Conservation (phyloP, 805 yeast species). For the Dipodascus albidus region DNA sequence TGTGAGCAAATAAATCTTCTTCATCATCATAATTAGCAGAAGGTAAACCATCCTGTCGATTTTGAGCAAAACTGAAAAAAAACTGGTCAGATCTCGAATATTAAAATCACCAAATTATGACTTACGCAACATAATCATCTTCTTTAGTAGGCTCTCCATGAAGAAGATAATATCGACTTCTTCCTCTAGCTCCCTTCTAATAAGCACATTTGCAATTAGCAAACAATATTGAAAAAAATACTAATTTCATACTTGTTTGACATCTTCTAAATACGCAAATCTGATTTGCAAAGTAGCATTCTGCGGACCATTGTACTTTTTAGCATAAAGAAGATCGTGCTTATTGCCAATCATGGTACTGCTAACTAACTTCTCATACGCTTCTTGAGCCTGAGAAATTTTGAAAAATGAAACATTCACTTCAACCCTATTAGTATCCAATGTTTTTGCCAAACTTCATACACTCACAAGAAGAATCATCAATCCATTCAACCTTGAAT, state of each 20-base stretch:
- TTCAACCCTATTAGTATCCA: not conserved
- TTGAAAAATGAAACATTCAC: constrained; percentile 43
- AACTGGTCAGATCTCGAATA: not conserved
- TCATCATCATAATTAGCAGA: constrained; percentile 2
- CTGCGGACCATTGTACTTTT: constrained; percentile 27
- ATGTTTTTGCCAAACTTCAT: not conserved
- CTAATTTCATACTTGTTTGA: constrained; percentile 30
- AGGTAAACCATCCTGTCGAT: constrained; percentile 4
- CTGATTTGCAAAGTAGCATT: constrained; percentile 33
- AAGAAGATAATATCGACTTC: constrained; percentile 51
- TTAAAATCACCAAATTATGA: constrained; percentile 4
- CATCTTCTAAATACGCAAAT: constrained; percentile 42
- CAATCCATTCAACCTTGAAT: constrained; percentile 47
- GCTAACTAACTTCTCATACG: constrained; percentile 24
- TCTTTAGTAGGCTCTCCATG: constrained; percentile 57
- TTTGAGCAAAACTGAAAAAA: not conserved
- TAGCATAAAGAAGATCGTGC: constrained; percentile 19
- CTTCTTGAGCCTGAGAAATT: constrained; percentile 28
- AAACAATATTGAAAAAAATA: not conserved
- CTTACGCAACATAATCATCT: constrained; percentile 18
- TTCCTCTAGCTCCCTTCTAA: constrained; percentile 38
- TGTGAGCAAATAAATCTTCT: not conserved
- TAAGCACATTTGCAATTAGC: not conserved
- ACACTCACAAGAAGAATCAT: constrained; percentile 36
- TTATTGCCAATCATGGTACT: constrained; percentile 13